Conservation (phyloP, 73 alveolate genomes). For the Paramecium tetraurelia region DNA sequence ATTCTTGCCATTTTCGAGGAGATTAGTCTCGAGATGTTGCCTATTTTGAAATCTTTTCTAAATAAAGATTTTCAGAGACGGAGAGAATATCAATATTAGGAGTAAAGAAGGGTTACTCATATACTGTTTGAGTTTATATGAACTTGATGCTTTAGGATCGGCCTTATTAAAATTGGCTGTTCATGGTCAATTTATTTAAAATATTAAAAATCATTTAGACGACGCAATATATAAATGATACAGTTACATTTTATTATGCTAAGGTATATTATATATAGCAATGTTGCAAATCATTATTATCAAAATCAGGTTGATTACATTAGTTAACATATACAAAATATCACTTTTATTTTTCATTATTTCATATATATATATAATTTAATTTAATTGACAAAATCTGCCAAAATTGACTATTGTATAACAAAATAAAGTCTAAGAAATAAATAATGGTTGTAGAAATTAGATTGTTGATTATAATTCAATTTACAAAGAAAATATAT, state of each 20-base stretch:
- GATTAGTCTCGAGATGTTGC: background rate
- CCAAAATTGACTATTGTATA: too few species aligned
- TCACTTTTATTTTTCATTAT: background rate
- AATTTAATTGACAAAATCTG: background rate
- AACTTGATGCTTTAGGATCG: background rate
- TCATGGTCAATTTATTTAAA: background rate
- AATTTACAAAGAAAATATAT: background rate
- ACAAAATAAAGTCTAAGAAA: background rate
- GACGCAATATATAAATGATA: background rate
- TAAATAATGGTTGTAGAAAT: background rate
- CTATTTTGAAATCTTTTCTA: background rate
- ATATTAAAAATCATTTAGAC: background rate
- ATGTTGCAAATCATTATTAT: background rate
- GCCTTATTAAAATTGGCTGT: background rate
- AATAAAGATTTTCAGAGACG: background rate
- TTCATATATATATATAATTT: background rate
- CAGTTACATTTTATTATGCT: background rate
- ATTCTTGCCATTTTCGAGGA: background rate
- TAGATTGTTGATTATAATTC: background rate
- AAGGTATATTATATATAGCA: background rate
- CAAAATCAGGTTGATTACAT: background rate
- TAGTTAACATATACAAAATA: background rate
- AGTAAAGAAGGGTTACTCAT: background rate
- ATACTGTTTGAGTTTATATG: background rate
- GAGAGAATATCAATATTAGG: slow-evolving; percentile 20